Conservation (phyloP, 1,284 basidiomycete genomes). For the Xerocomus minutiporus region DNA sequence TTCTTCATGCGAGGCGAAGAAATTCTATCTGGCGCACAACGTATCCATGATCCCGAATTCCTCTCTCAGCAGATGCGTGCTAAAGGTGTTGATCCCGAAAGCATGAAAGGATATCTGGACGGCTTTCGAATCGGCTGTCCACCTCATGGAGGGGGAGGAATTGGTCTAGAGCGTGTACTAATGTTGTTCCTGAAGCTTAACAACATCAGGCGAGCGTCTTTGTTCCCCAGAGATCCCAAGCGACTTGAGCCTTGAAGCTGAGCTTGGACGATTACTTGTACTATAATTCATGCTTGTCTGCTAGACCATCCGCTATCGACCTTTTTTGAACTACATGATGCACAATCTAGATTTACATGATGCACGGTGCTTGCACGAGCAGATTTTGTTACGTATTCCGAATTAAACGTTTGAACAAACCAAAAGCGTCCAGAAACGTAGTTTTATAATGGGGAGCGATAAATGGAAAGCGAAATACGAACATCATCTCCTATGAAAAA, state of each 20-base stretch:
- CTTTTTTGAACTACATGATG: constrained; percentile 3
- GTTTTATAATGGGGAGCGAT: constrained; percentile 14
- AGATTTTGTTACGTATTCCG: constrained; percentile 19
- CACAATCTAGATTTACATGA: constrained; percentile 19
- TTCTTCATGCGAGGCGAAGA: constrained; percentile 99
- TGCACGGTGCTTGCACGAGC: constrained; percentile 15
- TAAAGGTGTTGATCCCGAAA: constrained; percentile 79
- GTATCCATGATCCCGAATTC: constrained; percentile 87
- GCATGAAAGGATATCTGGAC: constrained; percentile 89
- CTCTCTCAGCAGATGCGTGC: constrained; percentile 81
- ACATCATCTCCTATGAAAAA: constrained; percentile 13
- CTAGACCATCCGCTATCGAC: not conserved
- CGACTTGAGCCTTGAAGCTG: constrained; percentile 60
- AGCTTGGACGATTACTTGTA: not conserved
- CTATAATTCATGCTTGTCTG: not conserved
- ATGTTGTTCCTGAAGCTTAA: constrained; percentile 94
- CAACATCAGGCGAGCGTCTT: constrained; percentile 89
- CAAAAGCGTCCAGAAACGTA: constrained; percentile 24
- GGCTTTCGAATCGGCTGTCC: constrained; percentile 93
- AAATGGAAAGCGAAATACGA: constrained; percentile 27
- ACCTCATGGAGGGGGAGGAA: constrained; percentile 82
- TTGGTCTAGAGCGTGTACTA: constrained; percentile 90
- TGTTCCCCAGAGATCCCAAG: constrained; percentile 95
- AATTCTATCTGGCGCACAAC: constrained; percentile 95
- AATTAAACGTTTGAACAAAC: constrained; percentile 22